These are phyloP conservation scores for Melampsora larici-populina DNA, from an alignment of 1,284 basidiomycete species.

Conservation along the genomic window DNA sequence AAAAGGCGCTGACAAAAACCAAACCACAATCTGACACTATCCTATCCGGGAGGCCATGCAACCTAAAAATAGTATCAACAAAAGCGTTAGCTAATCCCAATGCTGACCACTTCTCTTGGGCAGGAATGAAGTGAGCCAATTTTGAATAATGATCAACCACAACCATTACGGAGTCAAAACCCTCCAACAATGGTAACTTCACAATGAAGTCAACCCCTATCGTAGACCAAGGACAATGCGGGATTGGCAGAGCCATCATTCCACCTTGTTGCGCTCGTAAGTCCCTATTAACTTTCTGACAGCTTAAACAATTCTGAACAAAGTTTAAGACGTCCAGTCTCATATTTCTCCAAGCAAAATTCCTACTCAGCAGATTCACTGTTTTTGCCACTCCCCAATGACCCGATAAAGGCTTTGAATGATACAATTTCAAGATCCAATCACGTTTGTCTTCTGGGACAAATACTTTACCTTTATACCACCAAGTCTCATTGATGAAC, in stretches of 20 bases:
- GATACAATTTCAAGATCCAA: not conserved
- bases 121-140: not conserved
- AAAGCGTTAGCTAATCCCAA: not conserved
- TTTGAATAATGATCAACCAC: not conserved
- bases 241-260: constrained; percentile 46
- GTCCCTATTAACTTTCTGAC: not conserved
- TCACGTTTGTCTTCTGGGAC: not conserved
- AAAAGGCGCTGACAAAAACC: constrained; percentile 20
- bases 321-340: not conserved
- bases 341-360: not conserved
- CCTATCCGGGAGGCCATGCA: constrained; percentile 6
- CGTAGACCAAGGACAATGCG: constrained; percentile 51
- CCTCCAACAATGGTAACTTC: not conserved
- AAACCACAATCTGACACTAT: constrained; percentile 8
- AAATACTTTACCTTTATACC: too few relatives aligned
- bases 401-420: not conserved
- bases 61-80: not conserved
- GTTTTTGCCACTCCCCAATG: not conserved
- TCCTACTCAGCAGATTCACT: not conserved
- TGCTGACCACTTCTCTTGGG: not conserved
- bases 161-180: not conserved
- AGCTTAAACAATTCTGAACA: not conserved
- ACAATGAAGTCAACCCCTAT: constrained; percentile 11
- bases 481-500: too few relatives aligned
- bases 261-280: not conserved